Evolutionary conservation across 1,284 basidiomycete genomes (phyloP).

Genomic region (Tilletia setariae): DNA sequence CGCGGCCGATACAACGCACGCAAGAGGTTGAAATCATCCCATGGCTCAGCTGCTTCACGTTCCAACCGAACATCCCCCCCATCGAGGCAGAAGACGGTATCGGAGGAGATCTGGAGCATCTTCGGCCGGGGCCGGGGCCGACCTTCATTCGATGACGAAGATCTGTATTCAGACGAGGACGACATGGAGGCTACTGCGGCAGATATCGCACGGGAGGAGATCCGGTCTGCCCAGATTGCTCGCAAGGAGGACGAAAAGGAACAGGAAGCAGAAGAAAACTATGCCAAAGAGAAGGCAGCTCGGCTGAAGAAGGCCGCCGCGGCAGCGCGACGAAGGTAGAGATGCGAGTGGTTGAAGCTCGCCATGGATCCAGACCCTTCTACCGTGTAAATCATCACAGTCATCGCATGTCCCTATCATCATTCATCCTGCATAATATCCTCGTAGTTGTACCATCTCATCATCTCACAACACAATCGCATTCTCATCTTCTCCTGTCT

Average conservation of each 20-base stretch:
- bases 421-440: neutral
- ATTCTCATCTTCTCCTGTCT: no score
- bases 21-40: conserved; percentile 22
- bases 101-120: conserved; percentile 46
- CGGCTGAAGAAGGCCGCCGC: neutral
- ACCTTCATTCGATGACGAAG: conserved; percentile 27
- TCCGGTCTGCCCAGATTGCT: conserved; percentile 36
- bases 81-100: neutral
- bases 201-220: conserved; percentile 42
- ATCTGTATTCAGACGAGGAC: conserved; percentile 38
- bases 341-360: no score
- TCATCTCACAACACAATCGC: no score
- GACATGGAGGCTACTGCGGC: conserved; percentile 51
- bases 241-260: conserved; percentile 44
- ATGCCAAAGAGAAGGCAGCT: conserved; percentile 36
- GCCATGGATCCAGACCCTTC: no score
- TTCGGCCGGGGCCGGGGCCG: conserved; percentile 39
- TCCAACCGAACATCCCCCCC: neutral
- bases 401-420: neutral
- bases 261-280: conserved; percentile 32
- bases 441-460: no score
- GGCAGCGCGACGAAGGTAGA: no score
- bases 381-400: neutral
- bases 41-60: neutral
- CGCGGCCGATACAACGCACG: neutral